Evolutionary conservation across 169 alveolate genomes (phyloP).

Genomic region (Plasmodium fragile): DNA sequence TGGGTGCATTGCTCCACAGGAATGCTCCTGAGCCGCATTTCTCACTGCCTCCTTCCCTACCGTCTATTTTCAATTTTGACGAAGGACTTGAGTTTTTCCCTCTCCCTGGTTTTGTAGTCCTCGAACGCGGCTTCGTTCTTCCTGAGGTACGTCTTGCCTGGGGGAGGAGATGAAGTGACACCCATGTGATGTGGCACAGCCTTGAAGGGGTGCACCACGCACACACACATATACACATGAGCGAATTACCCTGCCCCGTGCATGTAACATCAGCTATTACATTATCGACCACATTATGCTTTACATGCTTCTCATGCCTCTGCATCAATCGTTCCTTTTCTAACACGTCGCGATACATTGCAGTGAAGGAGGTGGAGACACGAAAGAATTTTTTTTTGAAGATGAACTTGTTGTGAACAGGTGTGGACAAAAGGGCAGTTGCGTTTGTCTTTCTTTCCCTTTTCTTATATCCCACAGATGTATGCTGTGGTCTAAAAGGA

Average conservation of each 20-base stretch:
- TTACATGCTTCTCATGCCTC: constrained; percentile 69
- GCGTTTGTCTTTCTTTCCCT: not conserved
- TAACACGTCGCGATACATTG: constrained; percentile 41
- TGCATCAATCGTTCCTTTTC: constrained; percentile 64
- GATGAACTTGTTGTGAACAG: not conserved
- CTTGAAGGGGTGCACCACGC: not conserved
- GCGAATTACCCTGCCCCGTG: constrained; percentile 21
- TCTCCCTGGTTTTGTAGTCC: constrained; percentile 17
- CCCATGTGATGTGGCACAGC: not conserved
- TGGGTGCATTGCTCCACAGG: not conserved
- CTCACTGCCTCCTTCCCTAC: not conserved
- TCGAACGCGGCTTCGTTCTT: constrained; percentile 43
- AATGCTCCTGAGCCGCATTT: not conserved
- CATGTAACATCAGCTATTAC: constrained; percentile 29
- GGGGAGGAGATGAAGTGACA: not conserved
- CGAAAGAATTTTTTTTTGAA: not conserved
- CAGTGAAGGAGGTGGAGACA: not conserved
- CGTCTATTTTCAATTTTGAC: constrained; percentile 58
- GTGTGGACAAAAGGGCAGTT: not conserved
- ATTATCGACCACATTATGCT: constrained; percentile 13
- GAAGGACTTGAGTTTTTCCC: constrained; percentile 24
- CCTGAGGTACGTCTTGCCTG: constrained; percentile 31
- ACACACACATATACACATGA: not conserved
- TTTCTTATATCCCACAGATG: not conserved
- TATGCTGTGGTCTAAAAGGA: not conserved